phyloP scores from a whole-genome alignment of 139 green algal species.

The Micractinium conductrix region DNA sequence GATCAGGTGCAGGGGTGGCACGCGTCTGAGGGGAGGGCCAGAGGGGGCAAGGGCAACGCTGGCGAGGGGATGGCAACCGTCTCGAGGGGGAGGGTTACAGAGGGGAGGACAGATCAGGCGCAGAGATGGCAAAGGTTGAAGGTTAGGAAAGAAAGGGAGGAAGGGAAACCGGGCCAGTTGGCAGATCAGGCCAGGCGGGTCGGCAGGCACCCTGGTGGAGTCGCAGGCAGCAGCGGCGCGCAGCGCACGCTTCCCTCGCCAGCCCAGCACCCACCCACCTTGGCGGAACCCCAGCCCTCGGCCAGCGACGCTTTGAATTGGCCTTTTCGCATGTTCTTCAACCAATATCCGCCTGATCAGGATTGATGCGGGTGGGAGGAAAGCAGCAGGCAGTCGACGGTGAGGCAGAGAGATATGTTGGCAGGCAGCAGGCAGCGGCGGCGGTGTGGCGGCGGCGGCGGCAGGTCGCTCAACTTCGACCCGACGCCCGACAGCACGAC shows the following conservation, averaged over 20 bases:
- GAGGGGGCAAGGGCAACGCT: no score
- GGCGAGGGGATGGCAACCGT: no score
- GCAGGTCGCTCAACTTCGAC: no score
- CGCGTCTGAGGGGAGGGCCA: no score
- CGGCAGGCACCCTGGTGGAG: not conserved
- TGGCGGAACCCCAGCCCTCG: slow-evolving; percentile 56
- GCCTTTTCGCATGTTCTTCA: slow-evolving; percentile 42
- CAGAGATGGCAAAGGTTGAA: no score
- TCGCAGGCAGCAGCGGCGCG: no score
- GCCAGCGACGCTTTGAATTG: slow-evolving; percentile 37
- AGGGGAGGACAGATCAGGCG: no score
- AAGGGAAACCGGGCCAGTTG: no score
- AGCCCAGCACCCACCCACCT: slow-evolving; percentile 28
- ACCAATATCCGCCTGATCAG: slow-evolving; percentile 46
- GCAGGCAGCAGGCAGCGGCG: not conserved
- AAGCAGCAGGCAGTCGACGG: not conserved
- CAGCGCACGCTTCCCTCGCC: not conserved
- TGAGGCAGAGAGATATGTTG: not conserved
- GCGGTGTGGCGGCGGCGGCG: not conserved
- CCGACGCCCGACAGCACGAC: not conserved
- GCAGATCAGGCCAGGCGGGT: not conserved
- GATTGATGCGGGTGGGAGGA: no score
- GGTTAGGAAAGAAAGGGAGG: not conserved
- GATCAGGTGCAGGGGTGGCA: not conserved
- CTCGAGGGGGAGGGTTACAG: not conserved